Conservation (phyloP, 2,329 filamentous ascomycete species). For the Chaetomiaceae sp. region DNA sequence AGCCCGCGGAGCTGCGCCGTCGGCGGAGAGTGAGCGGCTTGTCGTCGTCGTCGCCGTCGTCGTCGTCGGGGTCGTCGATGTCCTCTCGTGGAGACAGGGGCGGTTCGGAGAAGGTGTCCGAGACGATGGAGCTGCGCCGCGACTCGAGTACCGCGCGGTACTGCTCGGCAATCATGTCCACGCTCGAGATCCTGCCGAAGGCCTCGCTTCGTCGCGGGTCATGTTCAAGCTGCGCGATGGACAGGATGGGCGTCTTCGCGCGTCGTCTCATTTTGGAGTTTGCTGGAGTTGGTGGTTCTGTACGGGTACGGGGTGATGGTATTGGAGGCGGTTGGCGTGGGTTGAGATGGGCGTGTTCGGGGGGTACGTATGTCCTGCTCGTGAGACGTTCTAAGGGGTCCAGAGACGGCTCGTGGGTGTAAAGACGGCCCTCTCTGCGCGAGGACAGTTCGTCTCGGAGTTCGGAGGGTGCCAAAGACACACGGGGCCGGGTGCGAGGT, state of each 20-base stretch:
- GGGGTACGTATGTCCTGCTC: conserved; percentile 17
- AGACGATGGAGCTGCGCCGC: conserved; percentile 29
- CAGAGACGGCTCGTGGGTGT: conserved; percentile 5
- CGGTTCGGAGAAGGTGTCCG: conserved; percentile 26
- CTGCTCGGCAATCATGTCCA: conserved; percentile 46
- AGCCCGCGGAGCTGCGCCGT: conserved; percentile 15
- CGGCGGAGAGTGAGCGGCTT: background rate
- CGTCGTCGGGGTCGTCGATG: conserved; percentile 12
- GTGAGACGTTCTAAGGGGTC: background rate
- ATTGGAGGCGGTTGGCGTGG: conserved; percentile 22
- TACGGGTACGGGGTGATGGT: conserved; percentile 13
- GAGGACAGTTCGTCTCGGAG: conserved; percentile 31
- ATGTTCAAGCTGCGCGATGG: conserved; percentile 44
- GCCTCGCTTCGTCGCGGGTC: conserved; percentile 16
- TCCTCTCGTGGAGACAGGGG: conserved; percentile 3
- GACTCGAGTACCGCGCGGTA: conserved; percentile 43
- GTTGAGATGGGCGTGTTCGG: conserved; percentile 34
- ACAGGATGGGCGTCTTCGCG: conserved; percentile 46
- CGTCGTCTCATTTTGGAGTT: conserved; percentile 35
- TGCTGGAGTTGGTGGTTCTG: conserved; percentile 22
- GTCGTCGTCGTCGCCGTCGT: background rate
- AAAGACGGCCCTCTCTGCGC: conserved; percentile 24
- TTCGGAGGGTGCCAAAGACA: conserved; percentile 26
- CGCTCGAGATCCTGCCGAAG: conserved; percentile 34
- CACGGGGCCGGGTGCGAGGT: conserved; percentile 13